phyloP scores from a whole-genome alignment of 2,329 filamentous ascomycete species.

The Ampelomyces quisqualis region DNA sequence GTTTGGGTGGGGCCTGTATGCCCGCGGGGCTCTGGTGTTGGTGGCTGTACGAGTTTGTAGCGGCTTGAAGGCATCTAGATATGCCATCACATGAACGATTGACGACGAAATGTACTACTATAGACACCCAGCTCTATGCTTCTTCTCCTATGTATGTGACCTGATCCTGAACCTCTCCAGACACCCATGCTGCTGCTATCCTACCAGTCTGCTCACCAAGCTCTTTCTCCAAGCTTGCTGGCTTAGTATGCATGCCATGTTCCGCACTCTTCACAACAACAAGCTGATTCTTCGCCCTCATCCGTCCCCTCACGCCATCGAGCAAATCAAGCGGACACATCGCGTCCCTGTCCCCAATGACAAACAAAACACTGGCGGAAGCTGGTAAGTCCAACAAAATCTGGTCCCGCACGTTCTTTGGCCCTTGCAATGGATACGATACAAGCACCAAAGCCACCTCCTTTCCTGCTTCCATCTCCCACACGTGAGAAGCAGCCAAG shows the following conservation, averaged over 20 bases:
- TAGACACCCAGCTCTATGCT: background rate
- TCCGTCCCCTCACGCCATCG: constrained; percentile 34
- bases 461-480: constrained; percentile 3
- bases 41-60: background rate
- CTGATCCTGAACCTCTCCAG: constrained; percentile 5
- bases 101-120: background rate
- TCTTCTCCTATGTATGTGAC: constrained; percentile 10
- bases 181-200: constrained; percentile 41
- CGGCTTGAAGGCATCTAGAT: background rate
- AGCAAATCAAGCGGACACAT: constrained; percentile 28
- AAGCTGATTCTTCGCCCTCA: constrained; percentile 43
- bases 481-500: constrained; percentile 36
- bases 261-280: constrained; percentile 43
- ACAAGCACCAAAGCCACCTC: constrained; percentile 38
- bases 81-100: background rate
- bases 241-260: constrained; percentile 46
- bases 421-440: constrained; percentile 46
- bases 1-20: background rate
- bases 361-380: constrained; percentile 42
- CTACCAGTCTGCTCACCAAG: constrained; percentile 38
- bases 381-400: constrained; percentile 41
- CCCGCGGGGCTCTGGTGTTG: background rate
- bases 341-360: constrained; percentile 37
- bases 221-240: constrained; percentile 24
- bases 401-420: constrained; percentile 40